Conservation (phyloP, 2,329 filamentous ascomycete species). For the Aspergillus terreus region DNA sequence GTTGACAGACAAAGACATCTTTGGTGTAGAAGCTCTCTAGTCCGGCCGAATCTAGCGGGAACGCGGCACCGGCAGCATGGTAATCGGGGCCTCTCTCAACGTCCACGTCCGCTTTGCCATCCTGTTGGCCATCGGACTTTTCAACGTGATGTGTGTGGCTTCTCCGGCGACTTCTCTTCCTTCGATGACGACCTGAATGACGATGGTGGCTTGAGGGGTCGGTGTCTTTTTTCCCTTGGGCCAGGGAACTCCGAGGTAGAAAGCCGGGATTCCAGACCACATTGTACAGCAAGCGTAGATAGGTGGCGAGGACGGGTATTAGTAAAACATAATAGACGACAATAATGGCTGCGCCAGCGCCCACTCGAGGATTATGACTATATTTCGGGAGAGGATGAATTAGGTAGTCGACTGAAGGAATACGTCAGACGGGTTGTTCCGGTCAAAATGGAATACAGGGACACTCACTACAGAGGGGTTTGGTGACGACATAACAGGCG, state of each 20-base stretch:
- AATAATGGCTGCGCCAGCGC: conserved; percentile 65
- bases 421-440: background rate
- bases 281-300: conserved; percentile 66
- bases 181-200: conserved; percentile 17
- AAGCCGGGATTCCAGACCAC: conserved; percentile 71
- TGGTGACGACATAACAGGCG: conserved; percentile 67
- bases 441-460: conserved; percentile 1
- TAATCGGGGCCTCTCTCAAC: conserved; percentile 24
- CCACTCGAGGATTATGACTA: conserved; percentile 42
- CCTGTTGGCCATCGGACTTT: conserved; percentile 10
- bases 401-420: conserved; percentile 64
- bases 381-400: conserved; percentile 47
- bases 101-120: conserved; percentile 20
- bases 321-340: conserved; percentile 71
- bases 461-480: conserved; percentile 62
- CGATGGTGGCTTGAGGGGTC: conserved; percentile 14
- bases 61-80: conserved; percentile 21
- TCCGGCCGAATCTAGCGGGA: conserved; percentile 59
- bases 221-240: conserved; percentile 22
- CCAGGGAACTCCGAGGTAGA: conserved; percentile 59
- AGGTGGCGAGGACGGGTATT: conserved; percentile 61
- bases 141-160: background rate
- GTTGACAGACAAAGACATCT: conserved; percentile 79
- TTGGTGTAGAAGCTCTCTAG: conserved; percentile 75
- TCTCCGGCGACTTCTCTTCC: conserved; percentile 14